Base-by-base conservation (phyloP, 176 grass and related monocot genomes). In the Aegilops tauschii region DNA sequence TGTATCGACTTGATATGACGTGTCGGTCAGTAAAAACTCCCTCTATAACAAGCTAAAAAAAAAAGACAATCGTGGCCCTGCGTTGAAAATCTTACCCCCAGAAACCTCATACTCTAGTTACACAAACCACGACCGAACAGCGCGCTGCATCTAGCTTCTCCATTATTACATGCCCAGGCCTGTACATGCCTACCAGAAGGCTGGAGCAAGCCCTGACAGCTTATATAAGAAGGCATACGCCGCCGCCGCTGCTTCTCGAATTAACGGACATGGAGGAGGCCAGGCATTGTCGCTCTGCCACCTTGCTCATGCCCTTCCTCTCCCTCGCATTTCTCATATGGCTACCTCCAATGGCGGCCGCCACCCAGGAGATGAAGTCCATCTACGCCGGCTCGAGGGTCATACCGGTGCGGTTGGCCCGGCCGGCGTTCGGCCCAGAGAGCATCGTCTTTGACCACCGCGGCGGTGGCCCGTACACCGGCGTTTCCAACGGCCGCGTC, bases 361-460 rank as follows among this genome's bases (percentile, higher is more conserved):
- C 71, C 12, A 76, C 80, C 45, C 58, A 86, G 47, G 89, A 80
- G 73, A 85, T 63, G 44, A 87, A 85, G 70, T 88, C 88, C 76
- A 94, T 95, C 18, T 80, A 88, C 85, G 63, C 76, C 1, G 83
- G 88, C 5, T 83, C 25, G 13, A 73, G 13, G 18, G 71, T 91
- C 16, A 1, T 92, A 28, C 82, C 81, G 54, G 68, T 98, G 34
- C 59, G 70, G 25, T 77, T 98, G 1, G 77, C 35, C 69, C 52
- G 69, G 8, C 89, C 89, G 12, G 88, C 36, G 61, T 86, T 90
- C 81, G 97, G 97, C 8, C 92, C 97, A 3, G 97, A 98, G 92
- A 98, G 97, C 93, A 82, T 98, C 70, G 90, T 80, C 64, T 98
- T 98, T 88, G 96, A 98, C 83, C 86, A 68, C 42, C 85, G 12